Evolutionary conservation across 2,329 filamentous ascomycete species (phyloP), one percentile per base, ranked within the genome.

Genomic region (Beauveria asiatica): DNA sequence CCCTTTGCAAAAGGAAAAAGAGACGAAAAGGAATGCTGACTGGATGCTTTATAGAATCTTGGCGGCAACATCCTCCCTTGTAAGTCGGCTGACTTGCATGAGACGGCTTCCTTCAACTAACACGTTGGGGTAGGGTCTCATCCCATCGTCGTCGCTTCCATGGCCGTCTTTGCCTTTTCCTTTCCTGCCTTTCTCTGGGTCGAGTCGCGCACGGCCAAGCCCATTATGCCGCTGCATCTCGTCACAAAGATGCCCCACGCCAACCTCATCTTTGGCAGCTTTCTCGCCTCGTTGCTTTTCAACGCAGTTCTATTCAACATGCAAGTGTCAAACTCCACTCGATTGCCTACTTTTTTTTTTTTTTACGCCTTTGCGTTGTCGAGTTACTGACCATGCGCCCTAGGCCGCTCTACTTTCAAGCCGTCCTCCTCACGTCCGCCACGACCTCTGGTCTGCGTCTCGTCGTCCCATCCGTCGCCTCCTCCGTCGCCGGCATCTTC

Each of bases 341-440:
- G 16, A 37, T 13, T 33, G 10, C 10, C 9, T n/a, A n/a, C n/a
- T n/a, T n/a, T n/a, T n/a, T n/a, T n/a, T n/a, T 9, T 30, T 11
- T 30, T 3, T 30, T 30, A 4, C 9, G 30, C 30, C 30, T 33
- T 13, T 33, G 30, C 30, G 1, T 37, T 37, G 1, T 37, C 11
- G 11, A 5, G 4, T 16, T 3, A 37, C 33, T 39, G 21, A 50
- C 23, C 50, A 1, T 11, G 46, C 51, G 33, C 17, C 41, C 9
- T n/a, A 84, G 84, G 6, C 89, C 89, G 0, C 76, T 92, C 8
- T 92, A 87, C 75, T 92, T 90, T 74, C 88, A 90, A 69, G 87
- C 85, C 42, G 87, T 90, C 27, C 84, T 89, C 52, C 79, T 88
- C 56, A 84, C 86, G 61, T 81, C 79, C 6, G 85, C 89, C 17